phyloP scores from a whole-genome alignment of 768 basidiomycete species.

The Phaffia tasmanica region DNA sequence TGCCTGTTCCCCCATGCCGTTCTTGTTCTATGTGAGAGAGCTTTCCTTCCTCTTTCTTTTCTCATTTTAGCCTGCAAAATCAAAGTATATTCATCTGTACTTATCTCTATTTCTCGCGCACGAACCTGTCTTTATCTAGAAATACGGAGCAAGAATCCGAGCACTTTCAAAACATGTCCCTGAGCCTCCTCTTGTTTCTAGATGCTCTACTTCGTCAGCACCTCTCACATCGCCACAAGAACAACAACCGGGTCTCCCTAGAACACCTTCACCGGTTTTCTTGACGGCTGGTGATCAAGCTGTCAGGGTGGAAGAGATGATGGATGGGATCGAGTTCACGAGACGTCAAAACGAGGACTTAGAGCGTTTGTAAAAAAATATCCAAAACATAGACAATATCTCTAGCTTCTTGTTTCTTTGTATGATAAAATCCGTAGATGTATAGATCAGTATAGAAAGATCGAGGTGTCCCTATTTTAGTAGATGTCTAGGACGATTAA shows the following conservation, averaged over 20 bases:
- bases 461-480: too few species aligned
- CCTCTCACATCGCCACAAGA: too few species aligned
- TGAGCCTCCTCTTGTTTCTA: neutral
- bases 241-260: neutral
- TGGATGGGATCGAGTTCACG: conserved; percentile 1
- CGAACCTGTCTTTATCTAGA: neutral
- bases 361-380: neutral
- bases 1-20: neutral
- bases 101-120: too few species aligned
- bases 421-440: too few species aligned
- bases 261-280: neutral
- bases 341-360: neutral
- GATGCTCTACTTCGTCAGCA: too few species aligned
- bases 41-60: neutral
- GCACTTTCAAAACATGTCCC: conserved; percentile 10
- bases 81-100: too few species aligned
- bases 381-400: neutral
- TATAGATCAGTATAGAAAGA: too few species aligned
- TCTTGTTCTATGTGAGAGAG: conserved; percentile 1
- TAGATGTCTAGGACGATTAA: too few species aligned
- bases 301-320: conserved; percentile 2
- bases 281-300: neutral
- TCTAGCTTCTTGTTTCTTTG: neutral
- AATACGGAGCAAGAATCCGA: conserved; percentile 3
- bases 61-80: too few species aligned